Evolutionary conservation across 2,329 filamentous ascomycete genomes (phyloP), one percentile per base, ranked within the genome.

Genomic region (Sclerotinia borealis): DNA sequence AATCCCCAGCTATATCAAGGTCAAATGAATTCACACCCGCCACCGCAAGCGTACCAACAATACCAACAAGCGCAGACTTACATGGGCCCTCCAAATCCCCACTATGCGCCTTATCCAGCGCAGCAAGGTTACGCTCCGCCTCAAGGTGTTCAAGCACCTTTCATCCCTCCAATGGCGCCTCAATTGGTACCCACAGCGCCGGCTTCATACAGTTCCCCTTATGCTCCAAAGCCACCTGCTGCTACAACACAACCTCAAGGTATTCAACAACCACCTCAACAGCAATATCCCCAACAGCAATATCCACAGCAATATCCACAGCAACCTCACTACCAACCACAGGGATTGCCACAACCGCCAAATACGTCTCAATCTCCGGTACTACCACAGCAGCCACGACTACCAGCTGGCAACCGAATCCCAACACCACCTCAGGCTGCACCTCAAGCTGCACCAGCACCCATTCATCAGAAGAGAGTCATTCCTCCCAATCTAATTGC

Each of bases 141-240:
- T 47, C 59, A 48, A 37, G 52, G 39, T 22, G 64, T 65, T 47
- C 60, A 60, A 50, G 64, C 64, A 54, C 63, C 64, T 31, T 62
- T 62, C 7, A 50, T 63, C 51, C 58, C 65, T 59, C 55, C 67
- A 49, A 67, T 72, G 39, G 65, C 69, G 60, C 66, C 68, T 65
- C 68, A 69, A 54, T 59, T 71, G 56, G 65, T 64, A 34, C 63
- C 65, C 22, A 54, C 66, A 1, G 64, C 48, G 48, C 54, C 63
- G 63, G 45, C 61, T n/a, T 36, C 63, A 29, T 75, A 75, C 60
- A 75, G 72, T 52, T 75, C 74, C 52, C 74, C 74, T 10, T 75
- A 75, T 66, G 73, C 69, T 41, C 69, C 71, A 34, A 73, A 72
- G 55, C 72, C 71, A 31, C 36, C 66, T n/a, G 43, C 68, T 17